Percentiles rank a stretch among this genome's conserved stretches.
phyloP scores from a whole-genome alignment of 345 rosid species.

The Citrus unshiu region DNA sequence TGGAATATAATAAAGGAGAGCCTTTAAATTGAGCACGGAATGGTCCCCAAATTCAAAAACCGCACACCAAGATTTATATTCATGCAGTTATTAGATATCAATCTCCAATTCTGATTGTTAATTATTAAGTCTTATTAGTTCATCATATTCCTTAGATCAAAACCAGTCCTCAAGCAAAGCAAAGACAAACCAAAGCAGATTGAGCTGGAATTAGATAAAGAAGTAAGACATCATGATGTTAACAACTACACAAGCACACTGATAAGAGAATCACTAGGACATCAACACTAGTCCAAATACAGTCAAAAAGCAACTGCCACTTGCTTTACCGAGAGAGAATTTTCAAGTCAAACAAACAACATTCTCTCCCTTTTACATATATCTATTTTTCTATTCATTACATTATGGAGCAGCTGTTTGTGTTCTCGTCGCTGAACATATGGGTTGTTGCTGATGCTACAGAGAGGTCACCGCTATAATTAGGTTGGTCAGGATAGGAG shows the following conservation, averaged over 20 bases:
- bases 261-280: constrained; percentile 13
- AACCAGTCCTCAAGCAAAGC: background rate
- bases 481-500: constrained; percentile 31
- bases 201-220: background rate
- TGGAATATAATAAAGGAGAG: background rate
- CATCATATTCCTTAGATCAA: background rate
- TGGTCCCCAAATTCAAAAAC: background rate
- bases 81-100: too few relatives aligned
- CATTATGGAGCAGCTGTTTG: constrained; percentile 50
- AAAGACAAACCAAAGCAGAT: background rate
- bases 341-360: constrained; percentile 20
- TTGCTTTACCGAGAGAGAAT: constrained; percentile 9
- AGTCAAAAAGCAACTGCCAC: constrained; percentile 11
- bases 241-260: constrained; percentile 23
- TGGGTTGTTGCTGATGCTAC: constrained; percentile 32
- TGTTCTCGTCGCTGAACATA: constrained; percentile 49
- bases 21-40: background rate
- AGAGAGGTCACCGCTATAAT: constrained; percentile 27
- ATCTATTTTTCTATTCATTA: constrained; percentile 4
- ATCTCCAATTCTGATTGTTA: background rate
- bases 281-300: background rate
- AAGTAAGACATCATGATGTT: constrained; percentile 4
- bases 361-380: background rate
- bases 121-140: background rate
- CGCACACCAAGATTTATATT: background rate